Conservation (phyloP, 2,329 filamentous ascomycete species). For the Alternaria rosae region DNA sequence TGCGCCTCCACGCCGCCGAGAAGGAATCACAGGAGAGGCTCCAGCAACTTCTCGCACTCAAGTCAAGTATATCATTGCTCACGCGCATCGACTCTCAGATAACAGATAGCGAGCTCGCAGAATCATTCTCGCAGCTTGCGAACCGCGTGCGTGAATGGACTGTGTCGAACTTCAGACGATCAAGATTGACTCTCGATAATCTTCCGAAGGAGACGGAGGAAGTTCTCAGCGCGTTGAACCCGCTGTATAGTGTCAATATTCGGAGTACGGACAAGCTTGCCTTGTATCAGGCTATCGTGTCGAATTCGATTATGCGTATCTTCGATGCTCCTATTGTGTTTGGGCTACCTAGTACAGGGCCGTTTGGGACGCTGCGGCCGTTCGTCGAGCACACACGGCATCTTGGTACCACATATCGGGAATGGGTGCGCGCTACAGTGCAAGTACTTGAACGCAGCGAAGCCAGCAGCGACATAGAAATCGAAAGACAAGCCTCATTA, state of each 20-base stretch:
- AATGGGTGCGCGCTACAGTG: conserved; percentile 43
- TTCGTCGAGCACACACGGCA: conserved; percentile 29
- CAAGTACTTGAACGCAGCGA: conserved; percentile 32
- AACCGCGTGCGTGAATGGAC: conserved; percentile 79
- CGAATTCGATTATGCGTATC: conserved; percentile 34
- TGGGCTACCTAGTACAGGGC: conserved; percentile 34
- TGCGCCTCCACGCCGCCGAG: conserved; percentile 54
- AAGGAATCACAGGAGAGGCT: conserved; percentile 64
- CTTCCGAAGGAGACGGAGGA: conserved; percentile 26
- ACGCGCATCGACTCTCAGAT: conserved; percentile 67
- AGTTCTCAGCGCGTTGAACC: conserved; percentile 26
- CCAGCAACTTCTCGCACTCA: conserved; percentile 70
- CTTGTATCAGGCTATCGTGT: conserved; percentile 44
- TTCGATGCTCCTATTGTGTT: conserved; percentile 37
- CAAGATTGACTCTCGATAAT: conserved; percentile 56
- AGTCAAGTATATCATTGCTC: conserved; percentile 74
- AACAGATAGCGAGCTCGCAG: conserved; percentile 72
- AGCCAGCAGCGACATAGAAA: conserved; percentile 11
- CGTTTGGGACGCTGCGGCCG: conserved; percentile 24
- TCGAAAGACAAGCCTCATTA: conserved; percentile 20
- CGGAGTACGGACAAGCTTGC: conserved; percentile 35
- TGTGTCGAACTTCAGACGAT: conserved; percentile 71
- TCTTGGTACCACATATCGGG: conserved; percentile 26
- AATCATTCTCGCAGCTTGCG: conserved; percentile 67
- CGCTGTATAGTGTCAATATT: conserved; percentile 20